phyloP scores from a whole-genome alignment of 2,329 filamentous ascomycete genomes.

The Trichoderma gracile region DNA sequence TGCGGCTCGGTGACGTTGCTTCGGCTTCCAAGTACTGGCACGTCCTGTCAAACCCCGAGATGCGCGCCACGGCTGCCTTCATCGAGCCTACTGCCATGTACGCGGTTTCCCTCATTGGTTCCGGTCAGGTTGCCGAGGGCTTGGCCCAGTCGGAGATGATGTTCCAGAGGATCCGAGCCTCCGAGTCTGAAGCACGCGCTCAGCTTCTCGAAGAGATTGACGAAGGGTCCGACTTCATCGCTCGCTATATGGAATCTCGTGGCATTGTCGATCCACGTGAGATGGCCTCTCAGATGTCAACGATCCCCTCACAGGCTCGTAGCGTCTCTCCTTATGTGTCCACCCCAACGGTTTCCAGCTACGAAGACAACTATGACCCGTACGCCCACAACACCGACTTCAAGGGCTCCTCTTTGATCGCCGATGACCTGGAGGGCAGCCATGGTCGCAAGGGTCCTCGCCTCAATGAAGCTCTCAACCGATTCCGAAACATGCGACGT shows the following conservation, averaged over 20 bases:
- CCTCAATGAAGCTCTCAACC: slow-evolving; percentile 76
- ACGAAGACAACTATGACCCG: slow-evolving; percentile 85
- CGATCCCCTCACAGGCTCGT: slow-evolving; percentile 47
- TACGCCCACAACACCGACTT: slow-evolving; percentile 90
- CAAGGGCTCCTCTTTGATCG: slow-evolving; percentile 87
- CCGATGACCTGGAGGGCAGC: slow-evolving; percentile 81
- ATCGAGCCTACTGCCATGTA: slow-evolving; percentile 93
- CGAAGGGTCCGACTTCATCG: slow-evolving; percentile 73
- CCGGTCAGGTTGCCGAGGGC: slow-evolving; percentile 80
- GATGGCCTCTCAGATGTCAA: slow-evolving; percentile 49
- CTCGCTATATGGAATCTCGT: slow-evolving; percentile 59
- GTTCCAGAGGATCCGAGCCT: slow-evolving; percentile 78
- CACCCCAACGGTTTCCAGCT: slow-evolving; percentile 59
- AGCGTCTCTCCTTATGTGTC: slow-evolving; percentile 54
- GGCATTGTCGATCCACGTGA: slow-evolving; percentile 58
- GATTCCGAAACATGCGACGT: slow-evolving; percentile 91
- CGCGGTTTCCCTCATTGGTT: slow-evolving; percentile 80
- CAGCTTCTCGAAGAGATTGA: slow-evolving; percentile 79
- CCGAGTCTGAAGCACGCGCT: slow-evolving; percentile 50
- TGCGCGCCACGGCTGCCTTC: slow-evolving; percentile 62
- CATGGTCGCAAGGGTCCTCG: slow-evolving; percentile 71
- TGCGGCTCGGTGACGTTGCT: slow-evolving; percentile 77
- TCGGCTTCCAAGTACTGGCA: slow-evolving; percentile 80
- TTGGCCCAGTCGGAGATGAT: slow-evolving; percentile 77
- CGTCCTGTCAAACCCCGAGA: slow-evolving; percentile 63